Evolutionary conservation across 75 land plant genomes (phyloP).

Genomic region (Pseudotsuga menziesii): DNA sequence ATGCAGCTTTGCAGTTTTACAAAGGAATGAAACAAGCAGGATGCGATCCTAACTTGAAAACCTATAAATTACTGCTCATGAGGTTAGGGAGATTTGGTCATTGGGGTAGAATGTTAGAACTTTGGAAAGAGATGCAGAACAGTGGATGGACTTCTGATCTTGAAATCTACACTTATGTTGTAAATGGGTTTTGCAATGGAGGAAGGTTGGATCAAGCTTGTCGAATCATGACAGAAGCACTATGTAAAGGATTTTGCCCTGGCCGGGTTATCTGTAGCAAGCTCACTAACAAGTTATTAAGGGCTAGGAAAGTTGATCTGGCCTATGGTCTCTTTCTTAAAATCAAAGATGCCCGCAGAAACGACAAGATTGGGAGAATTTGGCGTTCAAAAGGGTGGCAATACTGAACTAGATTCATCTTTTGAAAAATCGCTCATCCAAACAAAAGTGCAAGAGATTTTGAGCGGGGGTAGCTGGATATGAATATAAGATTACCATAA

Average conservation of each 20-base stretch:
- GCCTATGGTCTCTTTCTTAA: conserved; percentile 57
- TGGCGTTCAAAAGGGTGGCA: conserved; percentile 78
- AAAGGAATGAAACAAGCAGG: conserved; percentile 47
- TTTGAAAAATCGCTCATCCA: not conserved
- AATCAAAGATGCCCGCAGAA: conserved; percentile 40
- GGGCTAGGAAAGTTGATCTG: conserved; percentile 35
- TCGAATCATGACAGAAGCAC: conserved; percentile 44
- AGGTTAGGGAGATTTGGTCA: conserved; percentile 63
- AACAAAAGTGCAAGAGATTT: not conserved
- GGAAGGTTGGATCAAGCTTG: conserved; percentile 61
- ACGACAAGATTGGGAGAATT: conserved; percentile 41
- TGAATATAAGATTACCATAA: not conserved
- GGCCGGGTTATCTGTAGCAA: conserved; percentile 48
- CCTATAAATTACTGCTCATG: conserved; percentile 59
- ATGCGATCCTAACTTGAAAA: conserved; percentile 37
- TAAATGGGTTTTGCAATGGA: conserved; percentile 64
- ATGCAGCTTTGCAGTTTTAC: conserved; percentile 64
- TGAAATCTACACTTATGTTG: conserved; percentile 52
- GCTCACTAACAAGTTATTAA: conserved; percentile 46
- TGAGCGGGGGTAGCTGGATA: not conserved
- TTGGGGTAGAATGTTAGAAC: conserved; percentile 39
- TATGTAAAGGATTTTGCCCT: conserved; percentile 51
- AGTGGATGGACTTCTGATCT: conserved; percentile 49
- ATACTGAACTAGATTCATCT: conserved; percentile 22
- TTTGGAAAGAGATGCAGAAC: conserved; percentile 69